phyloP scores from a whole-genome alignment of 179 eudicot species.

The Pouteria campechiana region DNA sequence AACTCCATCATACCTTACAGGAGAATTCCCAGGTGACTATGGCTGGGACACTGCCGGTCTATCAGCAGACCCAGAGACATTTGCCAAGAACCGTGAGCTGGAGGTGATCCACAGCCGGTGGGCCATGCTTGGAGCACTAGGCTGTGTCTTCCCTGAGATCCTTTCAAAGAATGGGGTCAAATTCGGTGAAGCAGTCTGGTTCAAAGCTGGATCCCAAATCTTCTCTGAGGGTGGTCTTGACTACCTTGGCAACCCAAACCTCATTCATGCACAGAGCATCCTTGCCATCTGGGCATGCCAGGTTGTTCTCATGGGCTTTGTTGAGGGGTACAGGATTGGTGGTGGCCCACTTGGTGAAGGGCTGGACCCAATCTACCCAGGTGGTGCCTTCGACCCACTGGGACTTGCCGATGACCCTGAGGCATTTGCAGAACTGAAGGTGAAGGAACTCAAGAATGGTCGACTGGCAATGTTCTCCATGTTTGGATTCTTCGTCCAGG shows the following conservation, averaged over 20 bases:
- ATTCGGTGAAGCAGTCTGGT: slow-evolving; percentile 28
- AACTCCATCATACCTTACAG: slow-evolving; percentile 14
- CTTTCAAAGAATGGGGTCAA: slow-evolving; percentile 23
- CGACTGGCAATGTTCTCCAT: slow-evolving; percentile 33
- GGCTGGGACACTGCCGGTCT: slow-evolving; percentile 38
- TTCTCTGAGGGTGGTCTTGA: slow-evolving; percentile 34
- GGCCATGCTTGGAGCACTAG: slow-evolving; percentile 26
- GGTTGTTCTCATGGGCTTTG: slow-evolving; percentile 26
- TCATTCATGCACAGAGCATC: slow-evolving; percentile 34
- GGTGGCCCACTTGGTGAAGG: slow-evolving; percentile 39
- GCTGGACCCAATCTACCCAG: slow-evolving; percentile 28
- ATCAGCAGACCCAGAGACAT: slow-evolving; percentile 35
- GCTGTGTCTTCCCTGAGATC: slow-evolving; percentile 28
- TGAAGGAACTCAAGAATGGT: slow-evolving; percentile 31
- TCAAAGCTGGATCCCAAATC: slow-evolving; percentile 20
- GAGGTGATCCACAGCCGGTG: slow-evolving; percentile 22
- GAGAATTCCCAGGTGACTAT: slow-evolving; percentile 37
- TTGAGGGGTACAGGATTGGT: slow-evolving; percentile 29
- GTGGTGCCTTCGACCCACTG: slow-evolving; percentile 36
- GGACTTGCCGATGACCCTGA: slow-evolving; percentile 38
- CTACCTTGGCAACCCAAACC: slow-evolving; percentile 31
- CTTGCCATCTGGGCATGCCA: slow-evolving; percentile 32
- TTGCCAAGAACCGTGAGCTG: slow-evolving; percentile 21
- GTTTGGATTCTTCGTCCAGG: slow-evolving; percentile 39
- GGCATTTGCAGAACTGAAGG: slow-evolving; percentile 33